These are phyloP conservation scores for Alternaria sp. DNA, from an alignment of 2,329 filamentous ascomycete species.

Conservation along the genomic window DNA sequence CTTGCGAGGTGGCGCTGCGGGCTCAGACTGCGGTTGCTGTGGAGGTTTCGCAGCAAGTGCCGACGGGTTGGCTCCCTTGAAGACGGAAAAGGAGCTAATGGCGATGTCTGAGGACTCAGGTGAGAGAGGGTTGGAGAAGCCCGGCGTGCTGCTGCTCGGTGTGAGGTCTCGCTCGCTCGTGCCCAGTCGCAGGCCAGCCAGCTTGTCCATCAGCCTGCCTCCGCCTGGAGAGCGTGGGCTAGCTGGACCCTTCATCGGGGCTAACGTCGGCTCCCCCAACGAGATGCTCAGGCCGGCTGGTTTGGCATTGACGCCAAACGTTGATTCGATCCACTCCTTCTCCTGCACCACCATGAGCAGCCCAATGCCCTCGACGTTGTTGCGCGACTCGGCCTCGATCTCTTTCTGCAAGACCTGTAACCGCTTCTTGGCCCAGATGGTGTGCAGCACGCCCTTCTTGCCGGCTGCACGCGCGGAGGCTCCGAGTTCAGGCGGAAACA, in stretches of 20 bases:
- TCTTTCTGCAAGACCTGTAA: conserved; percentile 77
- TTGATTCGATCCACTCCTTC: conserved; percentile 82
- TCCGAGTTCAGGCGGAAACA: conserved; percentile 79
- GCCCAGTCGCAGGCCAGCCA: conserved; percentile 78
- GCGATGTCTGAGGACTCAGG: conserved; percentile 69
- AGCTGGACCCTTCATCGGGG: conserved; percentile 61
- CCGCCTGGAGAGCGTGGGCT: conserved; percentile 68
- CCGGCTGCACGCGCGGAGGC: conserved; percentile 70
- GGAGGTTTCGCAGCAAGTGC: conserved; percentile 52
- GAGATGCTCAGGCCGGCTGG: conserved; percentile 49
- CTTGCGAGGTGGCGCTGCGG: conserved; percentile 38
- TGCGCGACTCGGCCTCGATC: conserved; percentile 73
- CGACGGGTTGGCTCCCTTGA: conserved; percentile 57
- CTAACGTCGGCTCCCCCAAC: conserved; percentile 43
- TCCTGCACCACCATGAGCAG: conserved; percentile 84
- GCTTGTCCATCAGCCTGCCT: conserved; percentile 77
- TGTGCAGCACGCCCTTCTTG: conserved; percentile 83
- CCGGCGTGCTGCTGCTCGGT: conserved; percentile 45
- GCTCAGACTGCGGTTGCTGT: conserved; percentile 38
- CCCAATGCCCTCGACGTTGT: conserved; percentile 81
- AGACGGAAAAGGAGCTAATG: conserved; percentile 64
- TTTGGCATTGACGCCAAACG: conserved; percentile 69
- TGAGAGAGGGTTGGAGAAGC: conserved; percentile 60
- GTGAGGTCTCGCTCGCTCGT: conserved; percentile 72
- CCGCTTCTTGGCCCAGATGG: conserved; percentile 86